These are phyloP conservation scores for Amanita fuliginea DNA, from an alignment of 768 basidiomycete genomes.

Conservation along the genomic window DNA sequence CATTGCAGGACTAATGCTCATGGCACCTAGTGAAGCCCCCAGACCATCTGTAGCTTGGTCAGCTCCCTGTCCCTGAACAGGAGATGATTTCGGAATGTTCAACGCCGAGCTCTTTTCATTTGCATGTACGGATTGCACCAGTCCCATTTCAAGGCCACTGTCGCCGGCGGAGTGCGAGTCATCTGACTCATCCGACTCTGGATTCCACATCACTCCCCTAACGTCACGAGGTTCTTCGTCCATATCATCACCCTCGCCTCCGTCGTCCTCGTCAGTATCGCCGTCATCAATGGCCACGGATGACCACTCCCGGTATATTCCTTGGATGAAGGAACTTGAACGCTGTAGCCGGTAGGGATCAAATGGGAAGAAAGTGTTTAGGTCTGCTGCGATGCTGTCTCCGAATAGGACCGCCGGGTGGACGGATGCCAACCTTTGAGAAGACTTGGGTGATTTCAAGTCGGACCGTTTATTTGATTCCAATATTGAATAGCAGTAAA, in stretches of 20 bases:
- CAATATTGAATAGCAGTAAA: conserved; percentile 90
- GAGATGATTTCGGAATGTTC: conserved; percentile 8
- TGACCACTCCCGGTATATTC: conserved; percentile 85
- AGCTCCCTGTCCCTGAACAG: neutral
- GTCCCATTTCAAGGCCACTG: conserved; percentile 8
- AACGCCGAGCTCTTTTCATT: conserved; percentile 10
- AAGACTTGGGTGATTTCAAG: conserved; percentile 13
- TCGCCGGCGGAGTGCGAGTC: neutral
- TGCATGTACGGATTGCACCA: conserved; percentile 12
- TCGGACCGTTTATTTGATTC: conserved; percentile 76
- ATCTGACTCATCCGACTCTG: neutral
- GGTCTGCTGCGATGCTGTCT: conserved; percentile 43
- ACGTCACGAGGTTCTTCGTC: conserved; percentile 43
- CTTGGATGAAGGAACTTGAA: conserved; percentile 67
- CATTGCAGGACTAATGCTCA: conserved; percentile 70
- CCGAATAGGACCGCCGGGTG: conserved; percentile 17
- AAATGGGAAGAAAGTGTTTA: conserved; percentile 96
- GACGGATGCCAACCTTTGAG: conserved; percentile 3
- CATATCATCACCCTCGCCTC: conserved; percentile 42
- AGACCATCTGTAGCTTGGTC: conserved; percentile 38
- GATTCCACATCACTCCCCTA: conserved; percentile 13
- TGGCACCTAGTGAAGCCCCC: conserved; percentile 60
- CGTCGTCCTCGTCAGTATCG: conserved; percentile 51
- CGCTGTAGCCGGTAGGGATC: conserved; percentile 90
- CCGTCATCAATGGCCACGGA: conserved; percentile 70